These are phyloP conservation scores for Trypethelium eluteriae DNA, from an alignment of 495 filamentous ascomycete species.

Conservation along the genomic window DNA sequence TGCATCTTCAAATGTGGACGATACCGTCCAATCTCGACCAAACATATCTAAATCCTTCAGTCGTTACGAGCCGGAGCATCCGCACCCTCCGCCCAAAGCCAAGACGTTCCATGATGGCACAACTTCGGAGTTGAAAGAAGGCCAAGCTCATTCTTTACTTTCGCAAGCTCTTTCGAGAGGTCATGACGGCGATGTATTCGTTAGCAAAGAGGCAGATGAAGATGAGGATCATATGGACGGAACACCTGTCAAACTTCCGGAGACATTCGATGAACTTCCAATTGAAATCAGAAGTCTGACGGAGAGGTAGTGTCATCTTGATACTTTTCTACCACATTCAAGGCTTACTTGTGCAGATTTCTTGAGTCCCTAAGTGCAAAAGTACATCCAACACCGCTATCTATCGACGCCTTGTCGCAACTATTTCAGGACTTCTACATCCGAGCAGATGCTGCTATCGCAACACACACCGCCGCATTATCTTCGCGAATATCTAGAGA, in stretches of 20 bases:
- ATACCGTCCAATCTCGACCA: neutral
- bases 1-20: neutral
- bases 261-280: conserved; percentile 76
- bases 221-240: conserved; percentile 44
- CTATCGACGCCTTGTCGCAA: conserved; percentile 72
- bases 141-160: neutral
- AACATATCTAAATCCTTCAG: conserved; percentile 47
- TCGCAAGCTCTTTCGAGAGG: neutral
- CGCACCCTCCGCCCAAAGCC: conserved; percentile 35
- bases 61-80: conserved; percentile 38
- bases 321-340: neutral
- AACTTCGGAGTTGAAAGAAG: neutral
- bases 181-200: conserved; percentile 35
- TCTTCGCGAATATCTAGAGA: conserved; percentile 66
- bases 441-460: conserved; percentile 72
- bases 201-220: conserved; percentile 36
- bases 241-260: conserved; percentile 42
- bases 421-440: conserved; percentile 93
- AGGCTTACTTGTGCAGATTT: conserved; percentile 51
- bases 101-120: conserved; percentile 4
- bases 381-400: conserved; percentile 74
- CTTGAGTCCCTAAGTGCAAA: conserved; percentile 84
- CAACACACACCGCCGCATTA: conserved; percentile 77
- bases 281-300: conserved; percentile 84
- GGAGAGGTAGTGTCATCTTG: conserved; percentile 54